Percentiles rank a stretch among this genome's conserved stretches.
Evolutionary conservation across 352 stramenopile genomes (phyloP).

Genomic region (Phytopythium kandeliae): DNA sequence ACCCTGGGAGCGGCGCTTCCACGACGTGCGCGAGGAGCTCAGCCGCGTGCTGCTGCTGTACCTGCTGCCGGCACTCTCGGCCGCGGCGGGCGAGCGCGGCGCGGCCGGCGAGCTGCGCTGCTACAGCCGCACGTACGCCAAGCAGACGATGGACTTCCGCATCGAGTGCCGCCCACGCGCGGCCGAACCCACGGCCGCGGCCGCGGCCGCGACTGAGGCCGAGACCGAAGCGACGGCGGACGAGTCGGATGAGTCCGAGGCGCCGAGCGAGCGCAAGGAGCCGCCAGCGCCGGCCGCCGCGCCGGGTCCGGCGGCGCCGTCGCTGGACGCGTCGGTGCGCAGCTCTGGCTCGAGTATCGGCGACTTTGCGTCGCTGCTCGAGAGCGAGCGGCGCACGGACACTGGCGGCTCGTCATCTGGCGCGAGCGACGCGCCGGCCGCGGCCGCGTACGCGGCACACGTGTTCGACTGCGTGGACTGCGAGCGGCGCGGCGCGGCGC

Average conservation of each 20-base stretch:
- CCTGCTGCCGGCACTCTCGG: slow-evolving; percentile 41
- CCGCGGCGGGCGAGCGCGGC: slow-evolving; percentile 15
- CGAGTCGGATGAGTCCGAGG: too few species aligned
- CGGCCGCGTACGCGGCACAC: slow-evolving; percentile 38
- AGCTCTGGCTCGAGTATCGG: not conserved
- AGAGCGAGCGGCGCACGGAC: not conserved
- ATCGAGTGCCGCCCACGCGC: slow-evolving; percentile 23
- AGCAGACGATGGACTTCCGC: slow-evolving; percentile 57
- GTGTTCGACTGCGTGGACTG: slow-evolving; percentile 61
- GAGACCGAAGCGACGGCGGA: too few species aligned
- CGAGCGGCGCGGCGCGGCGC: slow-evolving; percentile 24
- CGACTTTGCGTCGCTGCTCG: not conserved
- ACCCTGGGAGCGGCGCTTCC: slow-evolving; percentile 36
- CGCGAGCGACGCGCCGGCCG: slow-evolving; percentile 11
- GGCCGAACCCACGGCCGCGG: too few species aligned
- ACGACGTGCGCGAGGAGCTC: slow-evolving; percentile 47
- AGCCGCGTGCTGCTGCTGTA: slow-evolving; percentile 50
- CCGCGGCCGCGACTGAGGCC: too few species aligned
- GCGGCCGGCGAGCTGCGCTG: slow-evolving; percentile 27
- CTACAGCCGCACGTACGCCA: slow-evolving; percentile 50
- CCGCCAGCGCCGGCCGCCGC: slow-evolving; percentile 2
- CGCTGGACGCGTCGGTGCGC: not conserved
- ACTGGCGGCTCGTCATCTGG: not conserved
- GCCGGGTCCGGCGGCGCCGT: not conserved
- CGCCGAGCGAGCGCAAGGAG: too few species aligned